These are phyloP conservation scores for Pisolithus microcarpus DNA, from an alignment of 768 basidiomycete species.

Conservation along the genomic window DNA sequence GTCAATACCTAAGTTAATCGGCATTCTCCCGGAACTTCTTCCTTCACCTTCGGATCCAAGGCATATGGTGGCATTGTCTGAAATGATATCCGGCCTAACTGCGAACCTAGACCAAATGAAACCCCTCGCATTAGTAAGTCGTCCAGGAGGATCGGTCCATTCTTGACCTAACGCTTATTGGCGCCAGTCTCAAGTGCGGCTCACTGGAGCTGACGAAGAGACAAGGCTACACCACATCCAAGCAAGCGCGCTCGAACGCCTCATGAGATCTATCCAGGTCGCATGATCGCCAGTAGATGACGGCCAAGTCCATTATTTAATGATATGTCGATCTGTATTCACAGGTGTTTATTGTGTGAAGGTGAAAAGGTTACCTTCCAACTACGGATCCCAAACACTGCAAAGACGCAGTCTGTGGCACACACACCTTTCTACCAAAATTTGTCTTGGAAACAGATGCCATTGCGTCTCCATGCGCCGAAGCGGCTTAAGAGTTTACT, in stretches of 20 bases:
- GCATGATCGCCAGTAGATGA: slow-evolving; percentile 14
- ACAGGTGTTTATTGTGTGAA: slow-evolving; percentile 12
- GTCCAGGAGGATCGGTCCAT: not conserved
- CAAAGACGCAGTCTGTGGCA: no score
- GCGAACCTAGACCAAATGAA: slow-evolving; percentile 50
- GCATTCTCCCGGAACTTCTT: slow-evolving; percentile 61
- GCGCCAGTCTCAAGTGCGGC: slow-evolving; percentile 37
- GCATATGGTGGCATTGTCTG: slow-evolving; percentile 62
- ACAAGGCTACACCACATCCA: slow-evolving; percentile 58
- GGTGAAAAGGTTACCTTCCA: no score
- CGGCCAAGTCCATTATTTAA: slow-evolving; percentile 4
- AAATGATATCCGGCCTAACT: slow-evolving; percentile 64
- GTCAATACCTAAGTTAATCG: slow-evolving; percentile 57
- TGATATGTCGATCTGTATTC: slow-evolving; percentile 1
- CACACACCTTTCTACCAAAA: no score
- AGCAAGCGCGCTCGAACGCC: slow-evolving; percentile 55
- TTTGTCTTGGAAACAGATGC: no score
- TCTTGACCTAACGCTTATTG: slow-evolving; percentile 13
- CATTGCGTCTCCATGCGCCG: no score
- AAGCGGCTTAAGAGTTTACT: no score
- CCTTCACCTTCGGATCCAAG: slow-evolving; percentile 50
- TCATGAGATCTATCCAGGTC: slow-evolving; percentile 49
- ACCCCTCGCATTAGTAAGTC: slow-evolving; percentile 55
- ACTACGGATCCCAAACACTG: no score
- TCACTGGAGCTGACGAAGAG: slow-evolving; percentile 45